Evolutionary conservation across 1,284 basidiomycete genomes (phyloP), one percentile per base, ranked within the genome.

Genomic region (Marasmius oreades): DNA sequence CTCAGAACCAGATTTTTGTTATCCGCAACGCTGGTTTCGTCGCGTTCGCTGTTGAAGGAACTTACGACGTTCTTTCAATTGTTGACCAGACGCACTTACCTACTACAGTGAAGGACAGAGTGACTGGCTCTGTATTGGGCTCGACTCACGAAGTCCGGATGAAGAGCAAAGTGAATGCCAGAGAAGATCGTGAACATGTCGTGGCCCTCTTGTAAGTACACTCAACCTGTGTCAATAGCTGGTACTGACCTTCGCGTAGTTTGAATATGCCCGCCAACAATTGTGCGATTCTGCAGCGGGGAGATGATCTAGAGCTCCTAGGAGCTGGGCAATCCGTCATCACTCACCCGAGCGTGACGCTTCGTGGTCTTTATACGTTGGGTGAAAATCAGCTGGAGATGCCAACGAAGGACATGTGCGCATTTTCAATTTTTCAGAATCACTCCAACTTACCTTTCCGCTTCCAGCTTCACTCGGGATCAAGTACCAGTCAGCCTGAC

Each of bases 311-410:
- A 33, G 83, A 89, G 63, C 76, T 90, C 5, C 76, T 92, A 16
- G 77, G 85, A 48, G 89, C 90, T 37, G 89, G 89, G 5, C 89
- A 92, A 65, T 88, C 88, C 56, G 90, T 85, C 59, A 87, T 92
- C 64, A 91, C 89, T 5, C 88, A 88, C 63, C 88, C 89, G 2
- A 88, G 85, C 58, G 84, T 92, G 39, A 91, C 88, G 1, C 72
- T 92, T 8, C 85, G 90, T 56, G 88, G 88, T 6, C 63, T 90
- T 24, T 92, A 84, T 67, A 90, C 89, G 1, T 78, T 87, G 1
- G 89, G 90, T 22, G 89, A 92, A 67, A 89, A 87, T 63, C 89
- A 92, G 69, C 69, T 89, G 28, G 90, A 91, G 69, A 87, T 91
- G 85, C 87, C 88, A 2, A 90, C 89, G 7, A 91, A 91, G 69